A percentile compares a stretch with the other conserved stretches of the same genome.
These are phyloP conservation scores for Talaromyces funiculosus DNA, from an alignment of 2,329 filamentous ascomycete species.

Conservation along the genomic window DNA sequence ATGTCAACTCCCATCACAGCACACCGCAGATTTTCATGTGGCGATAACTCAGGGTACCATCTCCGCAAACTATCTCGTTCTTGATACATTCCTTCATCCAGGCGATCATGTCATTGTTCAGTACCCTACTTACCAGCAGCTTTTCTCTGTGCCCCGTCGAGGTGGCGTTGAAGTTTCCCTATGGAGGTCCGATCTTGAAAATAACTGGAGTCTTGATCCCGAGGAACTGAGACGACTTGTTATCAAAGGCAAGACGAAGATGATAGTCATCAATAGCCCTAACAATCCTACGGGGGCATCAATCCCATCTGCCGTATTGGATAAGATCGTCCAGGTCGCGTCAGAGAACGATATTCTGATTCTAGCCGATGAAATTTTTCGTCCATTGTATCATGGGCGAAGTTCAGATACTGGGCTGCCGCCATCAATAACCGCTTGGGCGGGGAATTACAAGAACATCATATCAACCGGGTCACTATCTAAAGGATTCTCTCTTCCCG, in stretches of 20 bases:
- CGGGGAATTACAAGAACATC: not conserved
- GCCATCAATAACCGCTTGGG: not conserved
- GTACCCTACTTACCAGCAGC: slow-evolving; percentile 79
- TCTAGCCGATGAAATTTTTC: not conserved
- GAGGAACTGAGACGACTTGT: not conserved
- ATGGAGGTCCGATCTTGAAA: not conserved
- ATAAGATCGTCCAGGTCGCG: slow-evolving; percentile 13
- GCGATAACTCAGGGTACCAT: slow-evolving; percentile 57
- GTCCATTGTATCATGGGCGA: not conserved
- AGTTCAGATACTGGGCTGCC: not conserved
- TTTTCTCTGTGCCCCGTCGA: slow-evolving; percentile 62
- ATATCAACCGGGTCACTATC: not conserved
- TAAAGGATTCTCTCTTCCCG: not conserved
- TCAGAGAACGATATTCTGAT: slow-evolving; percentile 17
- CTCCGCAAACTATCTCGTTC: slow-evolving; percentile 67
- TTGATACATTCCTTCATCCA: slow-evolving; percentile 65
- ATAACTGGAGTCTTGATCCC: not conserved
- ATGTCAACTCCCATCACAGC: not conserved
- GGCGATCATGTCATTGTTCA: slow-evolving; percentile 82
- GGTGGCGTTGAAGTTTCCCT: not conserved
- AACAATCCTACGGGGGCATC: not conserved
- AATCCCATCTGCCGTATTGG: not conserved
- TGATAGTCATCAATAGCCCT: slow-evolving; percentile 5
- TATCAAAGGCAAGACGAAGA: slow-evolving; percentile 1
- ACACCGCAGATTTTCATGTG: not conserved